Conservation (phyloP, 1,284 basidiomycete genomes). For the Blastosporella zonata region DNA sequence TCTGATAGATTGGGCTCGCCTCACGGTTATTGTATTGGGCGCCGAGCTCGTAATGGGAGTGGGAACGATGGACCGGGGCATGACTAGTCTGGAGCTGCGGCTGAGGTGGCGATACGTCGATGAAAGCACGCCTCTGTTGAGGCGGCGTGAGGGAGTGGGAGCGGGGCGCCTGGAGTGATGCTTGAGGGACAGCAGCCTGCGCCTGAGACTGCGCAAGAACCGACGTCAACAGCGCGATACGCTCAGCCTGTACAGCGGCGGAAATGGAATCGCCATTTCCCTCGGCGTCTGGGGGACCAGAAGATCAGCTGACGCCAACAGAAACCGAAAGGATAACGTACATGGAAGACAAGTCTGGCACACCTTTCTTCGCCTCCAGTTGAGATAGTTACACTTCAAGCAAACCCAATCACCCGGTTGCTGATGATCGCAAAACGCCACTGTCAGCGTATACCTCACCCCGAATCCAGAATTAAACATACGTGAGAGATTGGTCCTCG, state of each 20-base stretch:
- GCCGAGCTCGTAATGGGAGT: slow-evolving; percentile 46
- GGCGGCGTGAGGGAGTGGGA: slow-evolving; percentile 47
- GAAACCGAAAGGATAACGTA: slow-evolving; percentile 27
- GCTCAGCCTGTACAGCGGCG: slow-evolving; percentile 76
- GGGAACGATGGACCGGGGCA: slow-evolving; percentile 41
- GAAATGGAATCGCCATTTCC: slow-evolving; percentile 83
- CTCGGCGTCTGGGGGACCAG: slow-evolving; percentile 58
- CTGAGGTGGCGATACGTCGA: slow-evolving; percentile 32
- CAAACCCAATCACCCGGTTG: slow-evolving; percentile 94
- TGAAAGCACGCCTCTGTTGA: slow-evolving; percentile 35
- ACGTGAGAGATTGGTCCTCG: slow-evolving; percentile 74
- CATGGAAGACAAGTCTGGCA: slow-evolving; percentile 87
- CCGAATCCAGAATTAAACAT: slow-evolving; percentile 23
- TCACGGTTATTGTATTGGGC: slow-evolving; percentile 32
- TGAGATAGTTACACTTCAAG: slow-evolving; percentile 78
- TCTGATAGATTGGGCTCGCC: slow-evolving; percentile 60
- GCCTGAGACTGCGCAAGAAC: slow-evolving; percentile 56
- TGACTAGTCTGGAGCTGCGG: slow-evolving; percentile 24
- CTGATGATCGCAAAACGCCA: slow-evolving; percentile 34
- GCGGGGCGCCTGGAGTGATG: slow-evolving; percentile 30
- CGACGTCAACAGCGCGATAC: slow-evolving; percentile 69
- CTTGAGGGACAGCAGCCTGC: slow-evolving; percentile 13
- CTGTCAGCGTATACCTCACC: slow-evolving; percentile 2
- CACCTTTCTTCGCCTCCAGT: slow-evolving; percentile 83
- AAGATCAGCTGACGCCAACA: slow-evolving; percentile 11